These are phyloP conservation scores for Amanita brunnescens DNA, from an alignment of 768 basidiomycete species.

Conservation along the genomic window DNA sequence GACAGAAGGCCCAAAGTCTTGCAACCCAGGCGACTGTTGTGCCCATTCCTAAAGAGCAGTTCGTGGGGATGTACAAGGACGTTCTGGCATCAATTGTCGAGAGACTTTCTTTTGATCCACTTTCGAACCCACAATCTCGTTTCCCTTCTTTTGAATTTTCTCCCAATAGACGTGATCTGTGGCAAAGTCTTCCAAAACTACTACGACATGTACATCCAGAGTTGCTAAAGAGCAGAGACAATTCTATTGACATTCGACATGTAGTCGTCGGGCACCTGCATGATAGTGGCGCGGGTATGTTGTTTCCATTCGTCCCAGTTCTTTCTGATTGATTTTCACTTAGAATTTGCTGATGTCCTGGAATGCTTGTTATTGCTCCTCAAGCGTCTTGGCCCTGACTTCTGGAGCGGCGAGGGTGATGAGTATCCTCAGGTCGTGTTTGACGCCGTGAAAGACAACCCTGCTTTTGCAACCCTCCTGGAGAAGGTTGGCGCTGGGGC, in stretches of 20 bases:
- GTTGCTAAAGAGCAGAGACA: slow-evolving; percentile 22
- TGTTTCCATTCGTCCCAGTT: slow-evolving; percentile 9
- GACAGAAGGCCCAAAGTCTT: slow-evolving; percentile 53
- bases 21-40: slow-evolving; percentile 25
- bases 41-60: slow-evolving; percentile 42
- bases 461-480: slow-evolving; percentile 39
- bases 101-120: slow-evolving; percentile 16
- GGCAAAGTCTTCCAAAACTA: slow-evolving; percentile 36
- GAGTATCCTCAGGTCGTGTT: slow-evolving; percentile 76
- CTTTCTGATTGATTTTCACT: slow-evolving; percentile 1
- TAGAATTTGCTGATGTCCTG: slow-evolving; percentile 55
- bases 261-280: slow-evolving; percentile 54
- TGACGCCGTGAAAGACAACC: slow-evolving; percentile 78
- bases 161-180: slow-evolving; percentile 36
- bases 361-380: slow-evolving; percentile 52
- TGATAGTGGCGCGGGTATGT: slow-evolving; percentile 48
- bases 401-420: slow-evolving; percentile 67
- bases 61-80: slow-evolving; percentile 35
- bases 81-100: slow-evolving; percentile 34
- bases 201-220: slow-evolving; percentile 49
- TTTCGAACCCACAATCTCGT: not conserved
- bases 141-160: slow-evolving; percentile 21
- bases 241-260: slow-evolving; percentile 37
- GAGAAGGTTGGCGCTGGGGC: slow-evolving; percentile 22
- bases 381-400: slow-evolving; percentile 38